These are phyloP conservation scores for Piper betle DNA, from an alignment of 164 flowering plant genomes.

Conservation along the genomic window DNA sequence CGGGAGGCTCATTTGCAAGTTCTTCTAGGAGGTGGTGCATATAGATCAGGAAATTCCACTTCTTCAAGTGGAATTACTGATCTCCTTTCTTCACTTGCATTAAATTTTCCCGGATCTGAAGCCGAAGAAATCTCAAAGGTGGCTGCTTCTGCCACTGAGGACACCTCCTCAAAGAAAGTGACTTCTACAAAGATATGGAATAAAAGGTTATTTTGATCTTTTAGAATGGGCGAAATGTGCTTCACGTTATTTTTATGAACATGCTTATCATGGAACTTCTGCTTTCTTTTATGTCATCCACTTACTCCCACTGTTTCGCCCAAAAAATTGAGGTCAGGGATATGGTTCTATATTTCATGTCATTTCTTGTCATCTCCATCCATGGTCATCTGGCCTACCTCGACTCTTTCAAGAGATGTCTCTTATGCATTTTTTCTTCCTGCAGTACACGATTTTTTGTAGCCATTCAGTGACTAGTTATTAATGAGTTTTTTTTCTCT, in stretches of 20 bases:
- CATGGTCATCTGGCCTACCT: too few species aligned
- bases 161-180: slow-evolving; percentile 23
- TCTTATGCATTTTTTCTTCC: too few species aligned
- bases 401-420: too few species aligned
- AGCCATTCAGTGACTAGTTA: too few species aligned
- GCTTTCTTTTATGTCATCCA: too few species aligned
- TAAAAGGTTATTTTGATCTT: slow-evolving; percentile 40
- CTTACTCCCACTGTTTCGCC: too few species aligned
- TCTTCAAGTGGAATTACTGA: slow-evolving; percentile 41
- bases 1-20: slow-evolving; percentile 87
- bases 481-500: too few species aligned
- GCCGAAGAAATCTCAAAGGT: slow-evolving; percentile 72
- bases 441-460: too few species aligned
- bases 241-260: background rate
- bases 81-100: slow-evolving; percentile 64
- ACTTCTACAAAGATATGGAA: slow-evolving; percentile 40
- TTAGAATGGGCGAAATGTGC: background rate
- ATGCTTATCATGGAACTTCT: too few species aligned
- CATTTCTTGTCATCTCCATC: too few species aligned
- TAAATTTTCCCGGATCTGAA: slow-evolving; percentile 56
- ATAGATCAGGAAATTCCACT: slow-evolving; percentile 36
- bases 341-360: too few species aligned
- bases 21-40: slow-evolving; percentile 68
- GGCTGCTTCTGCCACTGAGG: slow-evolving; percentile 37
- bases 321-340: too few species aligned